Percentiles rank a stretch among this genome's conserved stretches.
These are phyloP conservation scores for Saccharomyces eubayanus DNA, from an alignment of 805 yeast genomes.

Conservation along the genomic window DNA sequence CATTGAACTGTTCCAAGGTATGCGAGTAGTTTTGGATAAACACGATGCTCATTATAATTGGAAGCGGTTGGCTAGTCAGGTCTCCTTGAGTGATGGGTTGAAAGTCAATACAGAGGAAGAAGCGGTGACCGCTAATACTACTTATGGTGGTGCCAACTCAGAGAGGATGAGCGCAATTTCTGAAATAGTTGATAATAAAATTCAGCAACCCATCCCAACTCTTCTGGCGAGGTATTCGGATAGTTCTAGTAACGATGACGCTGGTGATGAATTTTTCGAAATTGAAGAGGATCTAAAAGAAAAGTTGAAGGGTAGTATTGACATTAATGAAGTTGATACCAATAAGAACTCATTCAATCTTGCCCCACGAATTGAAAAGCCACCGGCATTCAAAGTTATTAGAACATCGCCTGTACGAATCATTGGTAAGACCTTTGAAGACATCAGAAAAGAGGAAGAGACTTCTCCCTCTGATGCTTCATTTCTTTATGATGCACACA, in stretches of 20 bases:
- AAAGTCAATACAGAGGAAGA: constrained; percentile 1
- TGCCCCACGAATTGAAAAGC: neutral
- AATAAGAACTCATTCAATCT: neutral
- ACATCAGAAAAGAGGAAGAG: neutral
- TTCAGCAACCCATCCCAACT: neutral
- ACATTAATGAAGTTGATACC: neutral
- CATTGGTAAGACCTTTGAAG: neutral
- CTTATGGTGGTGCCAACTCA: neutral
- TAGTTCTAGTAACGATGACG: neutral
- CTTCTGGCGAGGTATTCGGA: neutral
- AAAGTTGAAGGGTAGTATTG: neutral
- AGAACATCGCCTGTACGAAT: neutral
- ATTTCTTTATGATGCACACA: constrained; percentile 12
- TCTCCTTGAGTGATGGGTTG: constrained; percentile 7
- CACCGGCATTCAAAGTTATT: neutral
- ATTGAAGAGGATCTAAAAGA: neutral
- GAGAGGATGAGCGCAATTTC: constrained; percentile 2
- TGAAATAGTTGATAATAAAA: constrained; percentile 1
- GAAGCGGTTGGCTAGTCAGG: constrained; percentile 23
- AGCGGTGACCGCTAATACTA: neutral
- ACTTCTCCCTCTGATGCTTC: constrained; percentile 10
- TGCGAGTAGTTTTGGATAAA: constrained; percentile 27
- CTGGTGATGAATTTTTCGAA: neutral
- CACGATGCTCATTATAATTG: constrained; percentile 28
- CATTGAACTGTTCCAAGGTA: constrained; percentile 25